Percentiles rank a stretch among this genome's conserved stretches.
phyloP scores from a whole-genome alignment of 2,329 filamentous ascomycete genomes.

The Immersiporthe knoxdaviesiana region DNA sequence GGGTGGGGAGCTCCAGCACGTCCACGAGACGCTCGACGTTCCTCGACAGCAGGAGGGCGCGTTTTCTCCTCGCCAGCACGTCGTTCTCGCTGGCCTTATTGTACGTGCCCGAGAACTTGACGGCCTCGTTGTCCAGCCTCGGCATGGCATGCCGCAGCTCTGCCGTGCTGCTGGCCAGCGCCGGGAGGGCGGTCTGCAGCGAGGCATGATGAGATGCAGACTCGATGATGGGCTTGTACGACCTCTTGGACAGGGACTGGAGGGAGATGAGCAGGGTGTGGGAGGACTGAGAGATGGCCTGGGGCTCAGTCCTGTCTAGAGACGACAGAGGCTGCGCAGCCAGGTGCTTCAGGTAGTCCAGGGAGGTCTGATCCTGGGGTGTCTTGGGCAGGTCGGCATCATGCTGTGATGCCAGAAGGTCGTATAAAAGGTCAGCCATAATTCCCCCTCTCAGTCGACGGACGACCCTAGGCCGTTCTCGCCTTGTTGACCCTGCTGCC shows the following conservation, averaged over 20 bases:
- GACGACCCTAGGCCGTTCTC: background rate
- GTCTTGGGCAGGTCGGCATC: constrained; percentile 37
- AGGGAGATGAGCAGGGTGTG: constrained; percentile 82
- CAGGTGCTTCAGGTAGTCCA: constrained; percentile 76
- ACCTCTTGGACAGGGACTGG: constrained; percentile 86
- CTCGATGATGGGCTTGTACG: constrained; percentile 80
- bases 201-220: constrained; percentile 79
- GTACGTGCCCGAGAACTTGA: constrained; percentile 82
- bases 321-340: constrained; percentile 75
- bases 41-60: constrained; percentile 77
- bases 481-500: background rate
- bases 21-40: constrained; percentile 91
- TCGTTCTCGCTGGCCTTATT: constrained; percentile 72
- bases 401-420: constrained; percentile 58
- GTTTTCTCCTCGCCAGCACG: constrained; percentile 73
- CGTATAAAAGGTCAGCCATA: constrained; percentile 76
- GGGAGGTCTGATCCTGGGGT: constrained; percentile 54
- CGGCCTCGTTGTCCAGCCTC: constrained; percentile 75
- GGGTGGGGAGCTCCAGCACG: constrained; percentile 83
- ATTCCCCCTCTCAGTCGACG: constrained; percentile 21
- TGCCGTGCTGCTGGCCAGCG: constrained; percentile 65
- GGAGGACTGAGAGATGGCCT: constrained; percentile 77
- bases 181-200: constrained; percentile 72
- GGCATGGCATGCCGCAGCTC: constrained; percentile 75
- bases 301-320: constrained; percentile 74